phyloP scores from a whole-genome alignment of 2,329 filamentous ascomycete genomes.

The Alternaria brassicicola region DNA sequence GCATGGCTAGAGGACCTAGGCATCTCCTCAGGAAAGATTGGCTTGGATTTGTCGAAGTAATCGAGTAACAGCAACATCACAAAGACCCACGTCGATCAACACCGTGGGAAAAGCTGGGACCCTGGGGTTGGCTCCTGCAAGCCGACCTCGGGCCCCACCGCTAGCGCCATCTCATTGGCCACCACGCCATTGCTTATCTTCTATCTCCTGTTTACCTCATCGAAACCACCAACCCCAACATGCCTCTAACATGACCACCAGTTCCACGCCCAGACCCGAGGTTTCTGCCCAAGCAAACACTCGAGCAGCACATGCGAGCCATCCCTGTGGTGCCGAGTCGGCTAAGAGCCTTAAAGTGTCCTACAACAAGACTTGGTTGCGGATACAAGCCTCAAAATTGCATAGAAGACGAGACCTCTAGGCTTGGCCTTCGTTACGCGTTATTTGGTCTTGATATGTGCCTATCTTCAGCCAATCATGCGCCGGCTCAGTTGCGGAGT shows the following conservation, averaged over 20 bases:
- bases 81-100: slow-evolving; percentile 9
- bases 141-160: slow-evolving; percentile 11
- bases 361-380: slow-evolving; percentile 8
- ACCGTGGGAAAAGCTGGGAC: slow-evolving; percentile 15
- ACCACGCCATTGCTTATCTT: slow-evolving; percentile 26
- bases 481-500: not conserved
- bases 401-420: slow-evolving; percentile 6
- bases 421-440: slow-evolving; percentile 9
- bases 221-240: slow-evolving; percentile 25
- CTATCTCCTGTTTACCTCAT: slow-evolving; percentile 33
- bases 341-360: slow-evolving; percentile 4
- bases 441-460: slow-evolving; percentile 4
- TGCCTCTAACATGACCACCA: not conserved
- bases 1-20: no score
- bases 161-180: slow-evolving; percentile 20
- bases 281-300: not conserved
- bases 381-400: slow-evolving; percentile 15
- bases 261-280: slow-evolving; percentile 26
- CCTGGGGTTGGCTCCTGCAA: not conserved
- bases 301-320: slow-evolving; percentile 26
- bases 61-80: slow-evolving; percentile 16
- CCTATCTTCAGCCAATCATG: slow-evolving; percentile 35
- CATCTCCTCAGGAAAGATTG: no score
- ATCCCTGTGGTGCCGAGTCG: slow-evolving; percentile 14
- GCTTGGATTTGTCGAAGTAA: slow-evolving; percentile 17